Percentiles rank a stretch among this genome's conserved stretches.
Evolutionary conservation across 805 yeast species (phyloP).

Genomic region (Ogataea wickerhamii): DNA sequence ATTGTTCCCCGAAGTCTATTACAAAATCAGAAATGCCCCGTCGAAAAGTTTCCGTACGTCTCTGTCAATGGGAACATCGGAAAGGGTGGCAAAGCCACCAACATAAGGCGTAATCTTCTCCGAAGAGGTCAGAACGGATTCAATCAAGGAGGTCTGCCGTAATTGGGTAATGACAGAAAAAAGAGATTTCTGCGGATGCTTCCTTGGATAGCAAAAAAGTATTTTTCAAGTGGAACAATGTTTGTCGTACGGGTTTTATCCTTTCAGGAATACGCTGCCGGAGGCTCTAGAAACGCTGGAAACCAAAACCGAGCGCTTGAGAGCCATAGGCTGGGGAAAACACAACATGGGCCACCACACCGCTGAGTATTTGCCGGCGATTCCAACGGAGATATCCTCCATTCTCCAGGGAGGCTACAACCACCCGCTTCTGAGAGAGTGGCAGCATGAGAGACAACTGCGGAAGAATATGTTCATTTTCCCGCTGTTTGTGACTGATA

Average conservation of each 20-base stretch:
- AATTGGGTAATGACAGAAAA: too few relatives aligned
- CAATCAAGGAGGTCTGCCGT: too few relatives aligned
- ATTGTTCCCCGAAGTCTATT: conserved; percentile 25
- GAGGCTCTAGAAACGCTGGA: too few relatives aligned
- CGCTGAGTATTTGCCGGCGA: conserved; percentile 63
- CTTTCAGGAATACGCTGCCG: too few relatives aligned
- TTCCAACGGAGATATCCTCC: conserved; percentile 63
- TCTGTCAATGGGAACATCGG: conserved; percentile 35
- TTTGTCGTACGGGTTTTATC: too few relatives aligned
- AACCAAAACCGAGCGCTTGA: too few relatives aligned
- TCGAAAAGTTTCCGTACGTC: conserved; percentile 35
- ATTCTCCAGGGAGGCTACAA: conserved; percentile 91
- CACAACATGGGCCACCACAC: conserved; percentile 38
- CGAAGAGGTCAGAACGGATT: conserved; percentile 28
- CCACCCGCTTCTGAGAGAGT: conserved; percentile 80
- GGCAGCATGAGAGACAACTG: conserved; percentile 87
- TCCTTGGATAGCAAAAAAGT: too few relatives aligned
- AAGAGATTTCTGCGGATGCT: too few relatives aligned
- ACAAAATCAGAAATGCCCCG: conserved; percentile 4
- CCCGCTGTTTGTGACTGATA: conserved; percentile 83
- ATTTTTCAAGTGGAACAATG: too few relatives aligned
- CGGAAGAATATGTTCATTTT: conserved; percentile 87
- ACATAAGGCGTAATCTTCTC: conserved; percentile 44
- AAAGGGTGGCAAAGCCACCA: conserved; percentile 48
- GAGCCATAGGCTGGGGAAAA: too few relatives aligned